These are phyloP conservation scores for Epichloe sylvatica DNA, from an alignment of 2,329 filamentous ascomycete species.

Conservation along the genomic window DNA sequence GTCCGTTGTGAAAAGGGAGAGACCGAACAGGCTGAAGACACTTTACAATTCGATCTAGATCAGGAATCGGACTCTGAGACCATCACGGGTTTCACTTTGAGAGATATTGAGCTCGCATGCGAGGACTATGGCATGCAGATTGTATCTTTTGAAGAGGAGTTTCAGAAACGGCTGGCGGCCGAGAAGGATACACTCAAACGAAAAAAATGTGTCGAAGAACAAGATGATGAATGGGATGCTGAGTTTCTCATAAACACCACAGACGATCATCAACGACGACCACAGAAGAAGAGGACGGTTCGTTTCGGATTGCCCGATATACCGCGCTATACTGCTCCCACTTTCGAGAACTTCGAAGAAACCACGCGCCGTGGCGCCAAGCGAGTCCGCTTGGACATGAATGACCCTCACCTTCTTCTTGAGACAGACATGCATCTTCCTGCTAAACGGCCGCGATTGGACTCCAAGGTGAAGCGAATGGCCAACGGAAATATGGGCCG, in stretches of 20 bases:
- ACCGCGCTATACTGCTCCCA: constrained; percentile 48
- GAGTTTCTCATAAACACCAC: constrained; percentile 41
- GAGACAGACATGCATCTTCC: constrained; percentile 57
- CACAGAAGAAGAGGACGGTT: constrained; percentile 55
- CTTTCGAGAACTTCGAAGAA: constrained; percentile 68
- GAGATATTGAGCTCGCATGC: constrained; percentile 74
- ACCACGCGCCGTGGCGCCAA: constrained; percentile 61
- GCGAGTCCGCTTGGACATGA: constrained; percentile 70
- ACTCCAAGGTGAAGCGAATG: constrained; percentile 50
- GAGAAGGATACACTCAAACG: constrained; percentile 19
- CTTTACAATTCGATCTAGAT: constrained; percentile 32
- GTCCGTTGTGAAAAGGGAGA: constrained; percentile 32
- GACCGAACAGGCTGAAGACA: constrained; percentile 19
- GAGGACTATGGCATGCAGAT: constrained; percentile 68
- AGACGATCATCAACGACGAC: constrained; percentile 31
- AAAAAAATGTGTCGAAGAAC: constrained; percentile 20
- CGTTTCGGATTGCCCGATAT: constrained; percentile 46
- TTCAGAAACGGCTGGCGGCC: constrained; percentile 18
- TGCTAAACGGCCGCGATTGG: constrained; percentile 42
- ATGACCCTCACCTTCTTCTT: constrained; percentile 74
- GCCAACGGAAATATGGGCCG: constrained; percentile 56
- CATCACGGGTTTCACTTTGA: constrained; percentile 60
- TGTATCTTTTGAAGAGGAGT: constrained; percentile 29
- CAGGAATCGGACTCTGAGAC: constrained; percentile 46
- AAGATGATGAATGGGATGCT: constrained; percentile 49